These are phyloP conservation scores for Aspergillus sp. DNA, from an alignment of 2,329 filamentous ascomycete species.

Conservation along the genomic window DNA sequence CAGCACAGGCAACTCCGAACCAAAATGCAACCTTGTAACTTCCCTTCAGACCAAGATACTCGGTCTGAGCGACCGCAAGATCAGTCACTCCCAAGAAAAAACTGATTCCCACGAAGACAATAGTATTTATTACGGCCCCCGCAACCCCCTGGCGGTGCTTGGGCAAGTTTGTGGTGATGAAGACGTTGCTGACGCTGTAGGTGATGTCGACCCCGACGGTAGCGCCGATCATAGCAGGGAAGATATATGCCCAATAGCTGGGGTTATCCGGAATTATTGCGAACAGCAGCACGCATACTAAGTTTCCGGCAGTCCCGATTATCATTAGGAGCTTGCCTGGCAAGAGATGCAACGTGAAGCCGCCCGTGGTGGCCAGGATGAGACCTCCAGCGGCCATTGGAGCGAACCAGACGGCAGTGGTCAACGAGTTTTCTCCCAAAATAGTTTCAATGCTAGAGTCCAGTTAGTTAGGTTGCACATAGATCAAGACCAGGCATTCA, in stretches of 20 bases:
- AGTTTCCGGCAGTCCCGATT: neutral
- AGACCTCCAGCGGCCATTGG: neutral
- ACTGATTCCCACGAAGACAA: slow-evolving; percentile 10
- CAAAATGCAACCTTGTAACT: slow-evolving; percentile 15
- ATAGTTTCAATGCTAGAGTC: neutral
- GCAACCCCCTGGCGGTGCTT: slow-evolving; percentile 7
- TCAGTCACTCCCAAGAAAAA: slow-evolving; percentile 11
- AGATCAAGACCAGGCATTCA: neutral
- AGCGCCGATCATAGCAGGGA: slow-evolving; percentile 8
- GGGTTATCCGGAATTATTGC: slow-evolving; percentile 9
- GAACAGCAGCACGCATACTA: slow-evolving; percentile 4
- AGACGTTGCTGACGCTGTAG: slow-evolving; percentile 12
- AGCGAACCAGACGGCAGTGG: neutral
- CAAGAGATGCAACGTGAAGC: neutral
- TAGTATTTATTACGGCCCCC: slow-evolving; percentile 8
- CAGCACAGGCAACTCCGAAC: slow-evolving; percentile 9
- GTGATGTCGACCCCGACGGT: slow-evolving; percentile 7
- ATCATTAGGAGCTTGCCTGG: neutral
- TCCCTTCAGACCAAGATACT: neutral
- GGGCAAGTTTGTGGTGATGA: slow-evolving; percentile 8
- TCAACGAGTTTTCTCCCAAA: neutral
- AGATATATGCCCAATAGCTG: slow-evolving; percentile 10
- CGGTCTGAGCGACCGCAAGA: slow-evolving; percentile 2
- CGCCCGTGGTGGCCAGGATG: neutral
- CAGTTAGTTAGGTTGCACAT: neutral